Evolutionary conservation across 2,329 filamentous ascomycete species (phyloP).

Genomic region (Scedosporium apiospermum): DNA sequence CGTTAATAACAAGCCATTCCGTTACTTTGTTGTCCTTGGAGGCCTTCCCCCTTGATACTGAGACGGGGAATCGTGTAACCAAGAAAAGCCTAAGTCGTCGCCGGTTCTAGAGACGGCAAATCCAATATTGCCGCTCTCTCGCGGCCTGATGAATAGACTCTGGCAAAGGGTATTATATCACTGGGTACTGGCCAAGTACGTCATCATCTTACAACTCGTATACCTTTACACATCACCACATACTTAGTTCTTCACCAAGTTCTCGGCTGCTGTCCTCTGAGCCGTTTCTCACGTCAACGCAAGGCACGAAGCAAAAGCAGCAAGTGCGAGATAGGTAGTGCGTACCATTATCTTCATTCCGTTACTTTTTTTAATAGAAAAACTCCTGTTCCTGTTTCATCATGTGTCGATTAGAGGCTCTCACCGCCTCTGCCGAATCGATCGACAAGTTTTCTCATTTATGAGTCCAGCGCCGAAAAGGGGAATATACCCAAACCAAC

Average conservation of each 20-base stretch:
- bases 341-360: conserved; percentile 3
- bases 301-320: neutral
- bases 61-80: too few species aligned
- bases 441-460: neutral
- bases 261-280: neutral
- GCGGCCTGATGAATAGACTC: too few species aligned
- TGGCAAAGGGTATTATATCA: too few species aligned
- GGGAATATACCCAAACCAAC: neutral
- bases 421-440: neutral
- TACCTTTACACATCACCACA: neutral
- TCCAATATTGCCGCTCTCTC: too few species aligned
- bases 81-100: too few species aligned
- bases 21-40: neutral
- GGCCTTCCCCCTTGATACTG: too few species aligned
- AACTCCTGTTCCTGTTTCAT: neutral
- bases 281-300: neutral
- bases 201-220: neutral
- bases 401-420: neutral
- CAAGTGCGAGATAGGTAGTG: neutral
- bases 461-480: neutral
- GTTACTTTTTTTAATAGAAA: neutral
- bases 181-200: neutral
- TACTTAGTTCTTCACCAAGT: neutral
- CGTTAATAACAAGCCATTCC: neutral
- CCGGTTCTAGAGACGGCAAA: too few species aligned